Evolutionary conservation across 164 flowering plant species (phyloP).

Genomic region (Dillenia suffruticosa): DNA sequence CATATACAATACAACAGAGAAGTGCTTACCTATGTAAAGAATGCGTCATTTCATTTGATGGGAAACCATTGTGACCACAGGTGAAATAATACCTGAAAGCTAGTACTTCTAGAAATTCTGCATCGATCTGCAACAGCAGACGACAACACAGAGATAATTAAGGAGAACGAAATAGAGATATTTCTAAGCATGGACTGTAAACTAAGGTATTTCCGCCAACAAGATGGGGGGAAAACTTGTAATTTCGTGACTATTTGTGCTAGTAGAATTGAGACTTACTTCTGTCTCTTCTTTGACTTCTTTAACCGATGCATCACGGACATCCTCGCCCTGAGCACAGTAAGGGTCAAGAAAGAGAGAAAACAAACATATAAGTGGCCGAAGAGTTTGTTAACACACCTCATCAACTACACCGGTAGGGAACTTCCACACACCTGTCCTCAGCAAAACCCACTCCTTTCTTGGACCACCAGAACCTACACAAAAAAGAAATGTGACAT

Average conservation of each 20-base stretch:
- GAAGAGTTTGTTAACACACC: slow-evolving; percentile 16
- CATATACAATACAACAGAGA: no score
- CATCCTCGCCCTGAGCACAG: slow-evolving; percentile 39
- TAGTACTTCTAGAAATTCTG: slow-evolving; percentile 71
- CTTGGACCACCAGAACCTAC: slow-evolving; percentile 45
- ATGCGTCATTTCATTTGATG: no score
- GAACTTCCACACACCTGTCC: slow-evolving; percentile 43
- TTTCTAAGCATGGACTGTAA: background rate
- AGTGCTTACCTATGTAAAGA: no score
- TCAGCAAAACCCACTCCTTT: slow-evolving; percentile 24
- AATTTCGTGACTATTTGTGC: no score
- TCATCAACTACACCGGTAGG: slow-evolving; percentile 37
- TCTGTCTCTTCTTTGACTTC: slow-evolving; percentile 91
- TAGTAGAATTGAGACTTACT: slow-evolving; percentile 31
- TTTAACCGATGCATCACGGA: slow-evolving; percentile 45
- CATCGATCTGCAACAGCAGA: slow-evolving; percentile 44
- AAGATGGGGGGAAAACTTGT: background rate
- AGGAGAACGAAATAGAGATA: background rate
- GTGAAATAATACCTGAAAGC: slow-evolving; percentile 55
- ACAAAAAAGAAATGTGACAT: background rate
- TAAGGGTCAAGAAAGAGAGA: no score
- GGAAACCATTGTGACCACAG: no score
- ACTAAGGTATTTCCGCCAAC: no score
- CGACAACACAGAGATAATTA: no score
- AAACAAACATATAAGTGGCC: no score